phyloP scores from a whole-genome alignment of 306 rosid species.

The Dalbergia cochinchinensis region DNA sequence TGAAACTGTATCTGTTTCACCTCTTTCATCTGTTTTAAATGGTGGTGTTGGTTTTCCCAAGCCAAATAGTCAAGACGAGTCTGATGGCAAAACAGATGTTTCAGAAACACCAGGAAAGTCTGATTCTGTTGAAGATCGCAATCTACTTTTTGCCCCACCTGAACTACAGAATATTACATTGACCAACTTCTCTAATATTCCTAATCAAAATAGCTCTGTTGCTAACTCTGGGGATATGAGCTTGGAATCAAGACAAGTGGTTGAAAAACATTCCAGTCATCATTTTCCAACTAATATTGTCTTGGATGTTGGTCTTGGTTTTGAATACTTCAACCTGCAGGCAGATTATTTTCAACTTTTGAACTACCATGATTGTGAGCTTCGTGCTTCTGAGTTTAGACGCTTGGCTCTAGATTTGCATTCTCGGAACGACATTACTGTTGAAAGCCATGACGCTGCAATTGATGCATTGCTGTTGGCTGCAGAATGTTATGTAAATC shows the following conservation, averaged over 20 bases:
- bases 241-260: constrained; percentile 60
- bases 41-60: constrained; percentile 63
- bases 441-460: constrained; percentile 93
- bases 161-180: constrained; percentile 68
- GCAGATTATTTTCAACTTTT: constrained; percentile 88
- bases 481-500: constrained; percentile 95
- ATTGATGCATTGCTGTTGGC: constrained; percentile 92
- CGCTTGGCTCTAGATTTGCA: constrained; percentile 85
- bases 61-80: constrained; percentile 67
- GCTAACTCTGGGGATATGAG: constrained; percentile 55
- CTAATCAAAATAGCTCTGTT: constrained; percentile 55
- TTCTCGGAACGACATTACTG: constrained; percentile 68
- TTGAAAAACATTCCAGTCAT: constrained; percentile 51
- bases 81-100: constrained; percentile 69
- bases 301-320: constrained; percentile 66
- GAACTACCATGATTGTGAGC: constrained; percentile 74
- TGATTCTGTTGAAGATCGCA: constrained; percentile 71
- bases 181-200: constrained; percentile 58
- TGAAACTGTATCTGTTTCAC: constrained; percentile 58
- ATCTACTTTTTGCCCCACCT: constrained; percentile 72
- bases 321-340: constrained; percentile 74
- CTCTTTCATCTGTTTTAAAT: constrained; percentile 53
- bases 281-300: constrained; percentile 54
- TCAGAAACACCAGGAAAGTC: constrained; percentile 61
- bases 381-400: constrained; percentile 86